Percentiles rank a stretch among this genome's conserved stretches.
Conservation (phyloP, 768 basidiomycete genomes). For the Clavulina sp. region DNA sequence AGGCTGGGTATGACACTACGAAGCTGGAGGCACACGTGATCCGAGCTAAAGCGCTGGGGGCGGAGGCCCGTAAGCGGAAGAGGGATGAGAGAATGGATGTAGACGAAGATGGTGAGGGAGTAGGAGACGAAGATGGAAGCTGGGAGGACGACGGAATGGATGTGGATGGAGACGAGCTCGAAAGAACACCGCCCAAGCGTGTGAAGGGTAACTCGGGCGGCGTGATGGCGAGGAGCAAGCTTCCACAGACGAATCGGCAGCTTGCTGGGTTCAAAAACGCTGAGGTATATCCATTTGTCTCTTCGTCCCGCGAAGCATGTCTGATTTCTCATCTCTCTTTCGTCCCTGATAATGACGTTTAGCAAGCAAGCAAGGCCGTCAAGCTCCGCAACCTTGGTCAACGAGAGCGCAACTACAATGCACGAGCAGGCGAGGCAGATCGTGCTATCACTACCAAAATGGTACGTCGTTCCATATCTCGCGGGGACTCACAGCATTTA, state of each 20-base stretch:
- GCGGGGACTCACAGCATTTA: constrained; percentile 4
- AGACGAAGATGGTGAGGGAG: constrained; percentile 26
- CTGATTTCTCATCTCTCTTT: constrained; percentile 2
- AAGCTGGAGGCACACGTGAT: constrained; percentile 78
- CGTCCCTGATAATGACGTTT: constrained; percentile 9
- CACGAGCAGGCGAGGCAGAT: constrained; percentile 83
- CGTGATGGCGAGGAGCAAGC: constrained; percentile 30
- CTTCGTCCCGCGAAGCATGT: background rate
- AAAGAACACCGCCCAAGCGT: too few species aligned
- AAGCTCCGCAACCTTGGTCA: constrained; percentile 77
- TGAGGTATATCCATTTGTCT: constrained; percentile 24
- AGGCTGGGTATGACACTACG: constrained; percentile 78
- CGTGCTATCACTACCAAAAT: constrained; percentile 66
- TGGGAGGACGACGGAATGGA: constrained; percentile 27
- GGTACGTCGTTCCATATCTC: constrained; percentile 29
- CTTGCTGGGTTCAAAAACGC: constrained; percentile 65
- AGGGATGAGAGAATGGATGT: constrained; percentile 34
- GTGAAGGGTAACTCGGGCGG: constrained; percentile 42
- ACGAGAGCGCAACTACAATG: constrained; percentile 69
- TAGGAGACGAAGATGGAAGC: constrained; percentile 13
- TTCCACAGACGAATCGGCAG: constrained; percentile 54
- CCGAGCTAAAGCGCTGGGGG: constrained; percentile 49
- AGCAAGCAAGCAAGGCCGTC: constrained; percentile 69
- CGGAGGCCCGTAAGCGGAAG: constrained; percentile 35
- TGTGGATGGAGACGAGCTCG: constrained; percentile 30